Base-by-base conservation (phyloP, 1,139 yeast species). In the Diutina sp. region DNA sequence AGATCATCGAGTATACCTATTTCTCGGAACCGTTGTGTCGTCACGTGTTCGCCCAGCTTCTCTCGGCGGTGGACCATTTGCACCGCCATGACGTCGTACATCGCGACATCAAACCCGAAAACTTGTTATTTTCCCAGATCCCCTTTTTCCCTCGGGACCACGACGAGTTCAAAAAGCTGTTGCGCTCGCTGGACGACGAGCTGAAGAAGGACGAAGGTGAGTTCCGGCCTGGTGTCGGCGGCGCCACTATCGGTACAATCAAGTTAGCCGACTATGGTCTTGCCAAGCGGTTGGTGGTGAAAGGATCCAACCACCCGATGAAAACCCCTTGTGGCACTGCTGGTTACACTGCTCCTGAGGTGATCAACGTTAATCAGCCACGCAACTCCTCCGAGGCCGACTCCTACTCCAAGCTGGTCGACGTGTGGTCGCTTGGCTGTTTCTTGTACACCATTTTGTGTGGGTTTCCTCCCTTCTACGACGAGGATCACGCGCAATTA, bases 391-490 rank as follows among this genome's bases (percentile, higher is more conserved):
- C 67, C 47, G 83, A 81, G 65, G 95, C 87, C 66, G 90, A 89
- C 69, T 79, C 82, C 59, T 91, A 91, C 66, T 87, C 96, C 6
- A 90, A 88, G 72, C 81, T 90, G 55, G 98, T 91, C 21, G 98
- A 91, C 68, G 87, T 91, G 82, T 91, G 97, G 97, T 95, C 96
- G 5, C 73, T 91, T 57, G 98, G 98, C 0, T 91, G 98, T 70
- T 95, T 91, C 8, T 69, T 91, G 60, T 91, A 91, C 67, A 91
- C 97, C 0, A 77, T 90, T 38, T 72, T 91, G 55, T 90, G 97
- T 72, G 98, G 98, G 4, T 91, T 91, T 70, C 98, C 98, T 1
- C 98, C 98, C 21, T 91, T 91, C 67, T 91, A 89, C 70, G 97
- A 91, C 68, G 97, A 90, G 62, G 82, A 85, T 64, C 85, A 88